Evolutionary conservation across 106 monocot species (phyloP).

Genomic region (Hemerocallis citrina): DNA sequence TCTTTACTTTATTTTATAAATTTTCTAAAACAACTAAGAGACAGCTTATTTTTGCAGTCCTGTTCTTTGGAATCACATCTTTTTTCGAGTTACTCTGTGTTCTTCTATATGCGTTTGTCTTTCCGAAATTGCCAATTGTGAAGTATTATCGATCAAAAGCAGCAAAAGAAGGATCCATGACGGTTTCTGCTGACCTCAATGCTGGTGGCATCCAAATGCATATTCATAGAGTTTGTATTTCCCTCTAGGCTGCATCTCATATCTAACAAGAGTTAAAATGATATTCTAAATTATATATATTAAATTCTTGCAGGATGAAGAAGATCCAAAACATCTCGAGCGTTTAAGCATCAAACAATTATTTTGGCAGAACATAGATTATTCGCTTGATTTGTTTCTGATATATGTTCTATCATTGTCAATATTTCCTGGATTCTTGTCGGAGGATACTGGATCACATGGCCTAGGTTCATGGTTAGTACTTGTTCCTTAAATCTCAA

Average conservation of each 20-base stretch:
- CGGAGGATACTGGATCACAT: slow-evolving; percentile 83
- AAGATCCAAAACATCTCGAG: slow-evolving; percentile 22
- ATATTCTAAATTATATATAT: neutral
- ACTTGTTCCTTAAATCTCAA: neutral
- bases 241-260: neutral
- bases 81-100: slow-evolving; percentile 78
- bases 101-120: slow-evolving; percentile 73
- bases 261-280: slow-evolving; percentile 18
- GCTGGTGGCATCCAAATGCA: slow-evolving; percentile 51
- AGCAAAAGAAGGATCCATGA: slow-evolving; percentile 64
- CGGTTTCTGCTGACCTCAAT: slow-evolving; percentile 68
- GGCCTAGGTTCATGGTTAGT: slow-evolving; percentile 71
- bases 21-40: too few relatives aligned
- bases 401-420: slow-evolving; percentile 76
- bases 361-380: slow-evolving; percentile 56
- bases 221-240: slow-evolving; percentile 11
- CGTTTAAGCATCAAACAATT: slow-evolving; percentile 47
- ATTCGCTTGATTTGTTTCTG: slow-evolving; percentile 45
- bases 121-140: slow-evolving; percentile 79
- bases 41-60: slow-evolving; percentile 25
- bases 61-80: slow-evolving; percentile 55
- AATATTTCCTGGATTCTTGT: slow-evolving; percentile 86
- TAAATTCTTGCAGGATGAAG: slow-evolving; percentile 8
- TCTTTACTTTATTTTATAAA: too few relatives aligned
- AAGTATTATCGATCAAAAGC: slow-evolving; percentile 62